These are phyloP conservation scores for Gynostemma pentaphyllum DNA, from an alignment of 306 rosid genomes.

Conservation along the genomic window DNA sequence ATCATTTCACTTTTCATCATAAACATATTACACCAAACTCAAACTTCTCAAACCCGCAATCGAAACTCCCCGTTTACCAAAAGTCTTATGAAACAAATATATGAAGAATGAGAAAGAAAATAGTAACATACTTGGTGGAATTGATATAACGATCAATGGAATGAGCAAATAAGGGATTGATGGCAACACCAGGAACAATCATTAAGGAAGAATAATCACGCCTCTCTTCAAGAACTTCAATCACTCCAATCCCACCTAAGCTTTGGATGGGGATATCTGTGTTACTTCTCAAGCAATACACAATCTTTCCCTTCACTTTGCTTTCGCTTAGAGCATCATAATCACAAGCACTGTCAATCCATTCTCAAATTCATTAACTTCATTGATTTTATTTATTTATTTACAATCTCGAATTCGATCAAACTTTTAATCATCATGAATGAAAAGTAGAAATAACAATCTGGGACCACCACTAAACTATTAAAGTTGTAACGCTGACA, in stretches of 20 bases:
- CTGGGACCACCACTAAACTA: too few relatives aligned
- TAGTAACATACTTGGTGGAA: conserved; percentile 49
- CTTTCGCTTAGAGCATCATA: conserved; percentile 30
- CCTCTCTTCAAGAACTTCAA: conserved; percentile 27
- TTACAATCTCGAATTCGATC: too few relatives aligned
- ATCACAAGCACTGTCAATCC: conserved; percentile 52
- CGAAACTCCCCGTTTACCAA: too few relatives aligned
- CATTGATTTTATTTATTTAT: too few relatives aligned
- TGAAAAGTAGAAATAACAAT: too few relatives aligned
- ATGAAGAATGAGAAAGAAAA: neutral
- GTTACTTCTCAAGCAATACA: conserved; percentile 38
- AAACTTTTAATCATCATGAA: too few relatives aligned
- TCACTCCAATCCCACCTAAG: conserved; percentile 46
- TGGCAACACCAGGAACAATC: conserved; percentile 24
- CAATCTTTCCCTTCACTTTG: conserved; percentile 59
- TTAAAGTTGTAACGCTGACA: too few relatives aligned
- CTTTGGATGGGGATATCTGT: conserved; percentile 36
- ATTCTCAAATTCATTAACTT: neutral
- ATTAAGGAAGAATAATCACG: conserved; percentile 24
- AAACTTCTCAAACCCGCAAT: too few relatives aligned
- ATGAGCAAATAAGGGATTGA: neutral
- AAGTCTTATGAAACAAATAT: too few relatives aligned
- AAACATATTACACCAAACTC: too few relatives aligned
- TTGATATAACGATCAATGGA: conserved; percentile 46
- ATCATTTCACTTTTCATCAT: too few relatives aligned